Evolutionary conservation across 768 basidiomycete species (phyloP), one percentile per base, ranked within the genome.

Genomic region (Tephrocybe rancida): DNA sequence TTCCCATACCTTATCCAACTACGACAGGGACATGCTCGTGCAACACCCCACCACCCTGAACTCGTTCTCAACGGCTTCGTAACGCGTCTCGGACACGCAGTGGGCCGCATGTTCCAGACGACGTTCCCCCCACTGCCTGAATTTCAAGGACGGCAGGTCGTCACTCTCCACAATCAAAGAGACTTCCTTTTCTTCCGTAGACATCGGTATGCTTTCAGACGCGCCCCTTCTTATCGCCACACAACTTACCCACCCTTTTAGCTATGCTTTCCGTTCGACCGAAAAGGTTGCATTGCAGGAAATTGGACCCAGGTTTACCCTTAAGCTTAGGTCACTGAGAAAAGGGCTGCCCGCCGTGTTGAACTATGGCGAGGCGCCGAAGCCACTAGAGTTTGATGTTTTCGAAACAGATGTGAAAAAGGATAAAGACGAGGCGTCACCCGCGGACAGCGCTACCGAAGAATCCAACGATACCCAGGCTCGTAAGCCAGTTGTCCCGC

Each of bases 111-210:
- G 80, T 96, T 98, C 73, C 96, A 97, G 62, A 95, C 95, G 1
- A 81, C 95, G 19, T 98, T 98, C 74, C 97, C 97, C 16, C 94
- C 92, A 6, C 75, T 96, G 57, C 94, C 95, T 0, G 92, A 97
- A 67, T 98, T 97, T 65, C 88, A 94, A 71, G 97, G 97, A 29
- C 77, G 97, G 26, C 97, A 99, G 70, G 95, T 98, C 9, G 95
- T 98, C 11, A 97, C 96, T 2, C 77, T 98, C 18, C 97, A 98
- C 66, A 98, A 98, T 65, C 95, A 97, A 68, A 84, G 97, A 43
- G 97, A 99, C 73, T 99, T 98, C 72, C 73, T 99, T 52, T 99
- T 99, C 76, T 96, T 99, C 77, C 78, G 97, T 58, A 79, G 97
- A 53, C 97, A 98, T 76, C 83, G 97, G 87, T 96, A 55, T 48